These are phyloP conservation scores for Cucurbita argyrosperma DNA, from an alignment of 306 rosid genomes.

Conservation along the genomic window DNA sequence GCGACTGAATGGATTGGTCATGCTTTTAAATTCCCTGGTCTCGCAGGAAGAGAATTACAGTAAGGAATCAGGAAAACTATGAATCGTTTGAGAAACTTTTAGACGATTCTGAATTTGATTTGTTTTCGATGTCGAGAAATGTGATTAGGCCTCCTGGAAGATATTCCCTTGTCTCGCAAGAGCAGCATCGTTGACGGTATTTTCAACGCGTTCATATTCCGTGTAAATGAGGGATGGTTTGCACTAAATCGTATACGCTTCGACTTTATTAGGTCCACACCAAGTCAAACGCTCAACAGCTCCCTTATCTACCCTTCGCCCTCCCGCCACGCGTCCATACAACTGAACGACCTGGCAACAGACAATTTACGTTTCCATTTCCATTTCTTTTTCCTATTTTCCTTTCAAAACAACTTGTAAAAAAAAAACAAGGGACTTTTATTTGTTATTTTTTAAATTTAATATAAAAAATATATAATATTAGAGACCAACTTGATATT, in stretches of 20 bases:
- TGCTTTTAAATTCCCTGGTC: background rate
- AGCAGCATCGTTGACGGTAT: background rate
- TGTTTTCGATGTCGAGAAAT: background rate
- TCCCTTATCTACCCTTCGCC: background rate
- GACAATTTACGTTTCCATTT: too few relatives aligned
- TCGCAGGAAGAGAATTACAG: background rate
- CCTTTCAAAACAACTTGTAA: too few relatives aligned
- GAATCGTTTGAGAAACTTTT: background rate
- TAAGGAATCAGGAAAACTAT: background rate
- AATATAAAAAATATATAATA: too few relatives aligned
- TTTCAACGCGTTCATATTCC: constrained; percentile 2
- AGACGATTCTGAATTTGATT: background rate
- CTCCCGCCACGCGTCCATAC: too few relatives aligned
- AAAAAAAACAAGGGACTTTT: too few relatives aligned
- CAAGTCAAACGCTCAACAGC: background rate
- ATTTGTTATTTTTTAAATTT: too few relatives aligned
- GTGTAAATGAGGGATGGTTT: background rate
- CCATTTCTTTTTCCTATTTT: too few relatives aligned
- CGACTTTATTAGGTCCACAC: background rate
- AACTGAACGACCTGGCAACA: too few relatives aligned
- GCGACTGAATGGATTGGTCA: background rate
- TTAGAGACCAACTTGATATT: too few relatives aligned
- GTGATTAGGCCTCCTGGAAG: background rate
- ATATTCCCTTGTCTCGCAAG: too few relatives aligned
- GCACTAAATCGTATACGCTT: background rate